These are phyloP conservation scores for Tricholoma sp. DNA, from an alignment of 768 basidiomycete genomes.

Conservation along the genomic window DNA sequence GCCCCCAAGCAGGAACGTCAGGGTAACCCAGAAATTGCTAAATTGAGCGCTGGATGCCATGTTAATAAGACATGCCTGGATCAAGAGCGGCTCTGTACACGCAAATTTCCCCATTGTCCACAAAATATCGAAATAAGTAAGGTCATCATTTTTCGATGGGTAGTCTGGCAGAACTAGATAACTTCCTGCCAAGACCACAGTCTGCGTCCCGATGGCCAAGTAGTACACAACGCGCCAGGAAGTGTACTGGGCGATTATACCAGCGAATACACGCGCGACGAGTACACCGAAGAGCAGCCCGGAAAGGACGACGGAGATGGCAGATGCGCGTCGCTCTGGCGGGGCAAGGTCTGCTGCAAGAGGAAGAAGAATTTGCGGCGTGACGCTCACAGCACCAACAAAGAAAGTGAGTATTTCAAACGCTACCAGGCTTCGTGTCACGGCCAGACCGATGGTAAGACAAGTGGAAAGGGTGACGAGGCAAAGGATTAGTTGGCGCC, in stretches of 20 bases:
- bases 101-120: slow-evolving; percentile 74
- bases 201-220: slow-evolving; percentile 69
- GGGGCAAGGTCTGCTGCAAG: slow-evolving; percentile 81
- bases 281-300: slow-evolving; percentile 69
- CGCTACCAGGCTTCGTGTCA: slow-evolving; percentile 51
- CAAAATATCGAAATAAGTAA: slow-evolving; percentile 66
- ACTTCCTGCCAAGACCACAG: slow-evolving; percentile 47
- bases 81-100: slow-evolving; percentile 71
- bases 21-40: slow-evolving; percentile 63
- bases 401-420: slow-evolving; percentile 70
- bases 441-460: slow-evolving; percentile 66
- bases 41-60: slow-evolving; percentile 57
- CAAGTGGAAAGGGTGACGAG: slow-evolving; percentile 48
- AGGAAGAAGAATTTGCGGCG: slow-evolving; percentile 72
- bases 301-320: slow-evolving; percentile 69
- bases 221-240: slow-evolving; percentile 77
- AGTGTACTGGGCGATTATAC: slow-evolving; percentile 66
- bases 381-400: slow-evolving; percentile 65
- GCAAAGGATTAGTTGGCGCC: slow-evolving; percentile 63
- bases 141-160: slow-evolving; percentile 61
- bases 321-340: slow-evolving; percentile 62
- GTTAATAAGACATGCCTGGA: slow-evolving; percentile 63
- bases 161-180: slow-evolving; percentile 79
- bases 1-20: slow-evolving; percentile 79
- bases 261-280: slow-evolving; percentile 68